Evolutionary conservation across 495 filamentous ascomycete genomes (phyloP), one percentile per base, ranked within the genome.

Genomic region (Aspergillus kassunensis): DNA sequence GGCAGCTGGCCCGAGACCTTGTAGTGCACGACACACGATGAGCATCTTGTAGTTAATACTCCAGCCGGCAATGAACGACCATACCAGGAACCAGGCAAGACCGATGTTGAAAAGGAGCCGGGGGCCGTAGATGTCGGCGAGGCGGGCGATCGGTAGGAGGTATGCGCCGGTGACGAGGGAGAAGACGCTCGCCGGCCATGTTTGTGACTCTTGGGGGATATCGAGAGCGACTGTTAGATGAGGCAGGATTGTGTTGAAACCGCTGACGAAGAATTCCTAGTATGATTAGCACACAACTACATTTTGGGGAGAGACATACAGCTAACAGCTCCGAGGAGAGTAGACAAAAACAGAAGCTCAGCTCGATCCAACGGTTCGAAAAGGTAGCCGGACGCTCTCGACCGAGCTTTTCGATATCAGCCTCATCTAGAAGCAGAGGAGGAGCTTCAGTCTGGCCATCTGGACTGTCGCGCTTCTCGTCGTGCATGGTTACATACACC

Each of bases 191-290:
- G 50, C 40, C 11, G 45, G 36, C 55, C 55, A 57, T 8, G 49
- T 53, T 24, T 46, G 44, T 0, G 44, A 19, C 13, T 18, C 39
- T 31, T 41, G 44, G 9, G 52, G 52, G 6, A 54, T 54, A 16
- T 48, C 18, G 0, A 54, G 37, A 19, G 44, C 37, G 2, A 5
- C 15, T 43, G 44, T 37, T 27, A 54, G 36, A 19, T 42, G 30
- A 1, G 52, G 52, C 2, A 54, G 44, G 29, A 54, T 41, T 3
- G 45, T 49, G 16, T 54, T 54, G 16, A 49, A 54, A 0, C 52
- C 52, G 29, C 44, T 49, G 52, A 54, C 20, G 20, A 54, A 54
- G 37, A 49, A 54, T 36, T 54, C 52, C 52, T 54, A 9, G n/a
- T 6, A 8, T 16, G 29, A 36, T 30, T 16, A 33, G 15, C 13